Conservation (phyloP, 2,329 filamentous ascomycete species). For the Xylaria arbuscula region DNA sequence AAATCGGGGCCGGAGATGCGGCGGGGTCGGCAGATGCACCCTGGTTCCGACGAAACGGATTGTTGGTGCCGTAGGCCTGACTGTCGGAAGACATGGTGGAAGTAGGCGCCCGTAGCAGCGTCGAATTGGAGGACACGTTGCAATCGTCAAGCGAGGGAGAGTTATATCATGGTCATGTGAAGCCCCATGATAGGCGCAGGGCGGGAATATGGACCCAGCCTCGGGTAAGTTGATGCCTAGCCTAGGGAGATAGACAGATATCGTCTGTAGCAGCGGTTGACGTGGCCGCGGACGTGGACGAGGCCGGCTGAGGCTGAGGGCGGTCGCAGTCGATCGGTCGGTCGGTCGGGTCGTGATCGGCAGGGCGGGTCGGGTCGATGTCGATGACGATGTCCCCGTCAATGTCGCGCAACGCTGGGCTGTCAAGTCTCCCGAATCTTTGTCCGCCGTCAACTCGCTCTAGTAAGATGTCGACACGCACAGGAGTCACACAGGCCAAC, state of each 20-base stretch:
- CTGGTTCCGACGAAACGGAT: constrained; percentile 63
- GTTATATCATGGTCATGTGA: constrained; percentile 34
- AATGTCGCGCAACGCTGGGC: background rate
- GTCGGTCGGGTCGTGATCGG: constrained; percentile 11
- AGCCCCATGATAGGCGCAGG: constrained; percentile 25
- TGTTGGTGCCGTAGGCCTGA: constrained; percentile 57
- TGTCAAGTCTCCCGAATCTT: background rate
- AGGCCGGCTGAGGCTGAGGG: background rate
- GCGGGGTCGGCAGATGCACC: constrained; percentile 38
- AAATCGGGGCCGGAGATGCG: constrained; percentile 38
- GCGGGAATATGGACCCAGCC: constrained; percentile 2
- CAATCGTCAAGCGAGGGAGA: constrained; percentile 8
- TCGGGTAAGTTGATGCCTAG: constrained; percentile 9
- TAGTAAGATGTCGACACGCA: constrained; percentile 9
- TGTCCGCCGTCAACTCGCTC: constrained; percentile 8
- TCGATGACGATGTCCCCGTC: background rate
- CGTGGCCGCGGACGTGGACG: constrained; percentile 1
- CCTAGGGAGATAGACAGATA: background rate
- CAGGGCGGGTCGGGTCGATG: constrained; percentile 13
- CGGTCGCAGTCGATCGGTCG: constrained; percentile 17
- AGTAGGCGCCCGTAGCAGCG: constrained; percentile 26
- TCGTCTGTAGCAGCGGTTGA: constrained; percentile 4
- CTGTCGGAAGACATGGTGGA: constrained; percentile 53
- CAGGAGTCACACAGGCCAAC: constrained; percentile 1
- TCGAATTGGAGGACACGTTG: constrained; percentile 18